Conservation (phyloP, 2,329 filamentous ascomycete genomes). For the Dothistroma pini region DNA sequence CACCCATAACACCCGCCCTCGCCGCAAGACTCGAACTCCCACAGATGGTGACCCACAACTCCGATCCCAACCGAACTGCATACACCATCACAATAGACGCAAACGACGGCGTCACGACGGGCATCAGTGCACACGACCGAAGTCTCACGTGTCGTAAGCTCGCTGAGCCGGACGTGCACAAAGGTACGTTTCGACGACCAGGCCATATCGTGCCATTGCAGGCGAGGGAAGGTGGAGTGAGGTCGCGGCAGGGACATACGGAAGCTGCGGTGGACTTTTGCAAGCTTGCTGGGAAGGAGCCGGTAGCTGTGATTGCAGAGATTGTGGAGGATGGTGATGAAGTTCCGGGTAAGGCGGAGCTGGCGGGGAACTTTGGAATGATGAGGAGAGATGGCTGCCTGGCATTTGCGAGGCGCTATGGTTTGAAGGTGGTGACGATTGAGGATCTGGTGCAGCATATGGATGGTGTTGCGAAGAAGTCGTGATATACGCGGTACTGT, state of each 20-base stretch:
- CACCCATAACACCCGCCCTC: constrained; percentile 68
- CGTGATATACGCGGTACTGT: background rate
- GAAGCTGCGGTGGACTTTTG: constrained; percentile 93
- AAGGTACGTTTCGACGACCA: constrained; percentile 68
- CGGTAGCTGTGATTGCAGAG: constrained; percentile 83
- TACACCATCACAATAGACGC: constrained; percentile 91
- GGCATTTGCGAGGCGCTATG: constrained; percentile 81
- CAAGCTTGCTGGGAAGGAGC: constrained; percentile 70
- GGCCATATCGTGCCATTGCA: constrained; percentile 88
- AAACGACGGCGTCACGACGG: constrained; percentile 70
- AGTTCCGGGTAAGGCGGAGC: constrained; percentile 63
- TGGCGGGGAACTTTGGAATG: constrained; percentile 71
- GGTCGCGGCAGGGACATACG: constrained; percentile 78
- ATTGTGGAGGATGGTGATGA: constrained; percentile 80
- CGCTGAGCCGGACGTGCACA: constrained; percentile 59
- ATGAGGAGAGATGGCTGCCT: constrained; percentile 85
- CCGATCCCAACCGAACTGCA: constrained; percentile 82
- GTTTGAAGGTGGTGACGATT: constrained; percentile 91
- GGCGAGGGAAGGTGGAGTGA: constrained; percentile 74
- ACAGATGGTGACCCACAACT: constrained; percentile 77
- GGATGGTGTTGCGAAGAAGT: constrained; percentile 42
- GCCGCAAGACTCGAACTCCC: constrained; percentile 72
- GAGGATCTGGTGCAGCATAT: constrained; percentile 80
- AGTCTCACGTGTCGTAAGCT: constrained; percentile 75
- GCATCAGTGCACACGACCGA: constrained; percentile 86